Percentiles rank a stretch among this genome's conserved stretches.
phyloP scores from a whole-genome alignment of 2,329 filamentous ascomycete genomes.

The Biscogniauxia marginata region DNA sequence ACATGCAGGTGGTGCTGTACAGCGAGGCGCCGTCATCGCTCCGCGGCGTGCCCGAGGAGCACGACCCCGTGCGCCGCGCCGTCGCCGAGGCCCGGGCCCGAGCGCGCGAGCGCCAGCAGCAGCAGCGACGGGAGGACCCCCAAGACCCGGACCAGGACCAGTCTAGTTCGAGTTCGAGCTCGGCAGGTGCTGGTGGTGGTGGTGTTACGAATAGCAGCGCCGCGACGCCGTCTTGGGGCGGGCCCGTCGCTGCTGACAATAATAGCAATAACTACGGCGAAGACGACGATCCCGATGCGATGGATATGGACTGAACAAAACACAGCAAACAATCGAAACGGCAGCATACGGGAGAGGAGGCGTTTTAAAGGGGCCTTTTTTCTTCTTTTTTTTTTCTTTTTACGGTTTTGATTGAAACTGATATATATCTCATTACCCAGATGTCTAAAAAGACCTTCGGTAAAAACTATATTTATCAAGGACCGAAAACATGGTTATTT shows the following conservation, averaged over 20 bases:
- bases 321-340: no score
- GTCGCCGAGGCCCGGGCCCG: slow-evolving; percentile 77
- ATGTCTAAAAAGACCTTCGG: no score
- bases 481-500: no score
- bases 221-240: background rate
- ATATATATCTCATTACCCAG: no score
- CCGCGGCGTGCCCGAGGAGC: slow-evolving; percentile 69
- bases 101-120: slow-evolving; percentile 57
- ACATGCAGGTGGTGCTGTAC: slow-evolving; percentile 80
- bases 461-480: no score
- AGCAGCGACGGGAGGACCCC: slow-evolving; percentile 38
- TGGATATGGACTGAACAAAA: slow-evolving; percentile 70
- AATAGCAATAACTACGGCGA: slow-evolving; percentile 1
- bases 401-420: no score
- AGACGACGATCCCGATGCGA: slow-evolving; percentile 58
- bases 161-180: background rate
- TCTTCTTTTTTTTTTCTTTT: no score
- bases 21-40: slow-evolving; percentile 69
- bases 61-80: slow-evolving; percentile 76
- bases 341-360: no score
- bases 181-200: background rate
- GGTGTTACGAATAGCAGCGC: background rate
- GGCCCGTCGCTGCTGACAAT: background rate
- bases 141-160: slow-evolving; percentile 8
- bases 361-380: no score